phyloP scores from a whole-genome alignment of 1,284 basidiomycete genomes.

The Xanthoconium separans region DNA sequence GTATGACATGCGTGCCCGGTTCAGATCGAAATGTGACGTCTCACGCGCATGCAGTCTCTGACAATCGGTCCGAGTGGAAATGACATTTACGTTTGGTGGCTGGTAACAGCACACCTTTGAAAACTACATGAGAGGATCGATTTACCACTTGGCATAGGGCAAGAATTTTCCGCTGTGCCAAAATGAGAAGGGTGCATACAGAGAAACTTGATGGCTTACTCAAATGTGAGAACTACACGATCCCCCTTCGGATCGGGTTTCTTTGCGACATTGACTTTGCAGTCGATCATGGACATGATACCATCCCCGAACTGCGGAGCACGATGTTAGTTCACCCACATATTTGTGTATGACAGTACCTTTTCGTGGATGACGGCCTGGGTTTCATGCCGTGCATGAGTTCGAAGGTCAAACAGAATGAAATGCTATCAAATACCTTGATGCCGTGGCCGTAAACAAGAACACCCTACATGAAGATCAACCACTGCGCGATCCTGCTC shows the following conservation, averaged over 20 bases:
- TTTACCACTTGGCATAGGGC: conserved; percentile 66
- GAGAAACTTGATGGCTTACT: conserved; percentile 50
- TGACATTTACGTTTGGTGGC: conserved; percentile 3
- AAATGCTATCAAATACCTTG: conserved; percentile 47
- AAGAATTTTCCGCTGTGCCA: conserved; percentile 66
- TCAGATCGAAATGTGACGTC: conserved; percentile 8
- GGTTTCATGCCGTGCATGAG: background rate
- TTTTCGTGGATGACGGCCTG: conserved; percentile 87
- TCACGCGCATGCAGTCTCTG: background rate
- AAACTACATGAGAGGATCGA: background rate
- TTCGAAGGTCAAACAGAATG: background rate
- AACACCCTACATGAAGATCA: conserved; percentile 48
- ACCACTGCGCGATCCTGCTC: background rate
- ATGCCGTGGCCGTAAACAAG: conserved; percentile 81
- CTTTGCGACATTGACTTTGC: conserved; percentile 69
- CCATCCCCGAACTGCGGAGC: conserved; percentile 79
- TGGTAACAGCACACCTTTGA: background rate
- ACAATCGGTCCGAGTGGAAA: conserved; percentile 14
- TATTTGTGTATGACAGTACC: conserved; percentile 35
- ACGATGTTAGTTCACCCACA: background rate
- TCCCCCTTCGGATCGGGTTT: conserved; percentile 83
- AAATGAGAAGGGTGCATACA: background rate
- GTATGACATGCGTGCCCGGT: conserved; percentile 1
- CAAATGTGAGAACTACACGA: conserved; percentile 79
- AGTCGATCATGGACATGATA: conserved; percentile 91